Conservation (phyloP, 768 basidiomycete genomes). For the Suillus americanus region DNA sequence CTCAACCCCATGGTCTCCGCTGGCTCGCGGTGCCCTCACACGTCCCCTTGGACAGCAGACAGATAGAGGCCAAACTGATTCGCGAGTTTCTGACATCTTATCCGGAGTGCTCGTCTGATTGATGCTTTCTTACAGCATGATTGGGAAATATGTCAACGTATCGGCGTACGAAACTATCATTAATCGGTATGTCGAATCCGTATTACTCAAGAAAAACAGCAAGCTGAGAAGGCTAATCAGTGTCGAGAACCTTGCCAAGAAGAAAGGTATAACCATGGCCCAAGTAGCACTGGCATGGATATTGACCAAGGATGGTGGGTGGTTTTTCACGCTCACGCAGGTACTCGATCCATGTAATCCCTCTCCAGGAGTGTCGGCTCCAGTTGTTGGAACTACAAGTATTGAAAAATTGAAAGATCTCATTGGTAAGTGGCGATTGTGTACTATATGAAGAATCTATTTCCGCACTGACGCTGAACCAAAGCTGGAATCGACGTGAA, state of each 20-base stretch:
- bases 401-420: slow-evolving; percentile 40
- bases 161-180: slow-evolving; percentile 26
- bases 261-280: slow-evolving; percentile 39
- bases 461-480: slow-evolving; percentile 4
- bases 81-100: slow-evolving; percentile 11
- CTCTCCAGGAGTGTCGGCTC: slow-evolving; percentile 36
- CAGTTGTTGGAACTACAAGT: slow-evolving; percentile 45
- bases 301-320: slow-evolving; percentile 30
- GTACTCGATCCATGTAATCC: background rate
- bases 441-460: background rate
- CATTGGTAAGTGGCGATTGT: slow-evolving; percentile 30
- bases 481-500: slow-evolving; percentile 40
- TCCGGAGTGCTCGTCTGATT: slow-evolving; percentile 8
- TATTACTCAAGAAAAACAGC: background rate
- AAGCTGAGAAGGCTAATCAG: slow-evolving; percentile 16
- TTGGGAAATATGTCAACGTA: slow-evolving; percentile 21
- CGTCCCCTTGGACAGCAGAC: slow-evolving; percentile 33
- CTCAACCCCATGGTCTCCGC: slow-evolving; percentile 45
- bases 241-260: slow-evolving; percentile 40
- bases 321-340: background rate
- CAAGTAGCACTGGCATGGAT: slow-evolving; percentile 44
- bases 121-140: slow-evolving; percentile 16
- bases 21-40: slow-evolving; percentile 36
- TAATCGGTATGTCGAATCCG: slow-evolving; percentile 19
- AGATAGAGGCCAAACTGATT: slow-evolving; percentile 23